These are phyloP conservation scores for Phyllosticta capitalensis DNA, from an alignment of 2,329 filamentous ascomycete species.

Conservation along the genomic window DNA sequence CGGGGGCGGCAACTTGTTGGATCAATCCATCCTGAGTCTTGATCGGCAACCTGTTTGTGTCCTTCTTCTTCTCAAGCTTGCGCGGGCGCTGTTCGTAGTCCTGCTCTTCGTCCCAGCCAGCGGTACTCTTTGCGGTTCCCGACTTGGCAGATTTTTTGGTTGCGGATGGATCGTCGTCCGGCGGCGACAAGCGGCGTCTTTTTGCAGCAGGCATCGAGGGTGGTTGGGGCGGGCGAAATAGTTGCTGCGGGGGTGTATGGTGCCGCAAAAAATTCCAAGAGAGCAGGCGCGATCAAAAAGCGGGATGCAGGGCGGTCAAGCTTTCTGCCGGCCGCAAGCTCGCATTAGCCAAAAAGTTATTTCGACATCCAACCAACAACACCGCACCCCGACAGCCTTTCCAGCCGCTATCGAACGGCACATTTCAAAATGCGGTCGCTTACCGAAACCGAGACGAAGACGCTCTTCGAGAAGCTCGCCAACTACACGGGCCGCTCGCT, in stretches of 20 bases:
- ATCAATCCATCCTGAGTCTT: constrained; percentile 72
- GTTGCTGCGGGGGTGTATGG: not conserved
- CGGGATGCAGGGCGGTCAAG: not conserved
- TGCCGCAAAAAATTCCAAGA: not conserved
- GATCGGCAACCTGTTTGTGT: constrained; percentile 70
- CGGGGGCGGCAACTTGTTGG: constrained; percentile 36
- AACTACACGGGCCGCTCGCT: constrained; percentile 84
- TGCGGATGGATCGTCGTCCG: constrained; percentile 15
- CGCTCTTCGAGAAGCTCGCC: constrained; percentile 84
- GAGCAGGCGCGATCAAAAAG: not conserved
- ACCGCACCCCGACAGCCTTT: constrained; percentile 1
- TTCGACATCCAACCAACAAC: constrained; percentile 1
- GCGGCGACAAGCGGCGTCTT: constrained; percentile 28
- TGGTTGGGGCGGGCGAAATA: constrained; percentile 25
- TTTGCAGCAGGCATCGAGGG: constrained; percentile 26
- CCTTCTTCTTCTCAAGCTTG: constrained; percentile 63
- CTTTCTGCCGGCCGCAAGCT: constrained; percentile 24
- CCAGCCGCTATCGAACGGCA: not conserved
- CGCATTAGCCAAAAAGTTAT: constrained; percentile 11
- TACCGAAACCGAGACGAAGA: constrained; percentile 68
- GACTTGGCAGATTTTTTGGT: constrained; percentile 20
- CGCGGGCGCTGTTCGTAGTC: constrained; percentile 75
- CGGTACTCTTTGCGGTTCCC: constrained; percentile 62
- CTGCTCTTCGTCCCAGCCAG: constrained; percentile 85
- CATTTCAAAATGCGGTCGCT: constrained; percentile 60